phyloP scores from a whole-genome alignment of 116 monocot species.

The Papilionanthe hybrid region DNA sequence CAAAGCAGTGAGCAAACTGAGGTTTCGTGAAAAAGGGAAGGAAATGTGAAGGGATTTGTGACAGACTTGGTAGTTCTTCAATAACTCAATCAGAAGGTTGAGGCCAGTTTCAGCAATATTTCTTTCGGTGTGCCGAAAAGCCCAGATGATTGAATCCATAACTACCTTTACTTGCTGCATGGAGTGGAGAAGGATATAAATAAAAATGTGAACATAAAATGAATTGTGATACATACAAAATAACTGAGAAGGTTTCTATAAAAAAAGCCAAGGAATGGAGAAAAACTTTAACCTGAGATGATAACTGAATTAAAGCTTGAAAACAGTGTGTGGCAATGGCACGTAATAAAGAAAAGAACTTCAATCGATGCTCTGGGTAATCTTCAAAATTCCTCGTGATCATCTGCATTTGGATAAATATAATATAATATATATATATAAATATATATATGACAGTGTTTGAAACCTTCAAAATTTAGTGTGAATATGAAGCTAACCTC shows the following conservation, averaged over 20 bases:
- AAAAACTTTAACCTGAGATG: slow-evolving; percentile 63
- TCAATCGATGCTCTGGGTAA: slow-evolving; percentile 99
- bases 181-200: background rate
- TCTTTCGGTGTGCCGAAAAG: slow-evolving; percentile 96
- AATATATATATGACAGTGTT: background rate
- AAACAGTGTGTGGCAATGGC: slow-evolving; percentile 98
- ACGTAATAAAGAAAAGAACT: slow-evolving; percentile 91
- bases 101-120: slow-evolving; percentile 99
- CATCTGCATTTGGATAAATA: slow-evolving; percentile 49
- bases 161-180: slow-evolving; percentile 89
- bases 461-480: background rate
- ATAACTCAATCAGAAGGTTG: slow-evolving; percentile 80
- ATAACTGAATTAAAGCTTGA: slow-evolving; percentile 78
- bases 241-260: background rate
- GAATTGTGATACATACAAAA: background rate
- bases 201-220: background rate
- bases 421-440: no score
- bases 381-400: slow-evolving; percentile 99
- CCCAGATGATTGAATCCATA: slow-evolving; percentile 98
- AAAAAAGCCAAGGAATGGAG: background rate
- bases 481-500: slow-evolving; percentile 39
- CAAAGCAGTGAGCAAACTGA: background rate
- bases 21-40: background rate
- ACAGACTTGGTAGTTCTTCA: slow-evolving; percentile 89
- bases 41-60: background rate